phyloP scores from a whole-genome alignment of 768 basidiomycete genomes.

The Tulasnella sp. region DNA sequence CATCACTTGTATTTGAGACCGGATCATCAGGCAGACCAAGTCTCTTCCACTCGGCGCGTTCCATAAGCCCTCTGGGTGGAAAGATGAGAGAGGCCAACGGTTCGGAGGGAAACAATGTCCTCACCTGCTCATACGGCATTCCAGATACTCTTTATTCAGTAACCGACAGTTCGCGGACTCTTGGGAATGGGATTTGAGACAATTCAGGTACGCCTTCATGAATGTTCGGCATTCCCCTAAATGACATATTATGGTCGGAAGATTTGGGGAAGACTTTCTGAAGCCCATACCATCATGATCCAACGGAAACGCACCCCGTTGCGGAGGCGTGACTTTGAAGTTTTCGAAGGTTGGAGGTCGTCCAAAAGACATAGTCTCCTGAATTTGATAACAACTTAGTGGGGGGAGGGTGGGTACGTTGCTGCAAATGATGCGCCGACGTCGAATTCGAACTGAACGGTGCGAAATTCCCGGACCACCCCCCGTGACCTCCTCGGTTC shows the following conservation, averaged over 20 bases:
- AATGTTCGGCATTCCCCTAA: slow-evolving; percentile 41
- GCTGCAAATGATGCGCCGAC: not conserved
- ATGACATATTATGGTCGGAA: not conserved
- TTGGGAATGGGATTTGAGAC: slow-evolving; percentile 37
- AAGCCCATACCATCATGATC: slow-evolving; percentile 41
- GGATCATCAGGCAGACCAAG: slow-evolving; percentile 33
- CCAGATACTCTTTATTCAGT: slow-evolving; percentile 39
- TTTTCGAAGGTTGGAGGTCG: slow-evolving; percentile 38
- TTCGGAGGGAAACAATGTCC: slow-evolving; percentile 24
- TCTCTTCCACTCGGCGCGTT: slow-evolving; percentile 39
- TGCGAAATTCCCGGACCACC: not conserved
- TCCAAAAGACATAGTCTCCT: slow-evolving; percentile 39
- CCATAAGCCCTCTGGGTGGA: slow-evolving; percentile 39
- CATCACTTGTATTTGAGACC: not conserved
- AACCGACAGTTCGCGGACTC: slow-evolving; percentile 39
- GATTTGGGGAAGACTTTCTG: not conserved
- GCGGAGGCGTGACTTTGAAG: slow-evolving; percentile 40
- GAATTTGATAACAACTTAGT: not conserved
- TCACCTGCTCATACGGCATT: slow-evolving; percentile 43
- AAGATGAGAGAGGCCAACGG: not conserved
- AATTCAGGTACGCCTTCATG: slow-evolving; percentile 40
- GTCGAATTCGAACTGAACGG: not conserved
- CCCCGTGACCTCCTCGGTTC: not conserved
- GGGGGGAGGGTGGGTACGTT: not conserved
- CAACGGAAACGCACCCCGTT: slow-evolving; percentile 42